Conservation (phyloP, 2,329 filamentous ascomycete genomes). For the Colletotrichum tropicicola region DNA sequence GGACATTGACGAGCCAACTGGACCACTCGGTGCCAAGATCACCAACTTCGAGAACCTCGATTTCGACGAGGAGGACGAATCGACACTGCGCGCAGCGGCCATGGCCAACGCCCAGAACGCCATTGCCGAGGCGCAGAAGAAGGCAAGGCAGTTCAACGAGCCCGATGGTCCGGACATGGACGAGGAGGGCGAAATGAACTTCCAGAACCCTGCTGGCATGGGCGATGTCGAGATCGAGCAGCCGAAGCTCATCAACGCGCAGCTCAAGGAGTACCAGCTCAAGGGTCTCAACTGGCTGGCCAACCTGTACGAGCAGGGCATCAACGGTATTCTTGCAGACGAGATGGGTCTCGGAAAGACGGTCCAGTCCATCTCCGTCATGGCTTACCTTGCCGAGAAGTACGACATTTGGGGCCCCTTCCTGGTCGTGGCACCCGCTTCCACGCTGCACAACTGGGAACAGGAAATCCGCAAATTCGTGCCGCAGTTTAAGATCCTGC, state of each 20-base stretch:
- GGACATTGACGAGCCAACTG: constrained; percentile 62
- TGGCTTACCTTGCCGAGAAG: constrained; percentile 97
- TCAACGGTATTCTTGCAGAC: constrained; percentile 98
- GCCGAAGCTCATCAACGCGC: constrained; percentile 90
- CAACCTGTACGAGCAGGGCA: constrained; percentile 98
- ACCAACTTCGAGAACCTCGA: constrained; percentile 95
- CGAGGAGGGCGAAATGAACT: constrained; percentile 98
- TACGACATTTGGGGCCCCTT: constrained; percentile 99
- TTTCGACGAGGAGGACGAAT: constrained; percentile 95
- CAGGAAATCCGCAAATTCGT: constrained; percentile 97
- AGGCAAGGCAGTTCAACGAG: constrained; percentile 90
- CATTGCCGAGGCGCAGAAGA: constrained; percentile 92
- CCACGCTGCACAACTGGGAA: constrained; percentile 98
- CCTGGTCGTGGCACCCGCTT: constrained; percentile 94
- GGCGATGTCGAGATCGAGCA: constrained; percentile 95
- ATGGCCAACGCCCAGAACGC: constrained; percentile 97
- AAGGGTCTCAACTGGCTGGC: constrained; percentile 99
- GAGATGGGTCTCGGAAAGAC: constrained; percentile 99
- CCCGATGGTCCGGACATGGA: constrained; percentile 73
- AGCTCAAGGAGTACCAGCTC: constrained; percentile 98
- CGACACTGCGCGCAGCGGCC: constrained; percentile 80
- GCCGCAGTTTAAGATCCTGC: constrained; percentile 91
- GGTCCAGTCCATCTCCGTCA: constrained; percentile 98
- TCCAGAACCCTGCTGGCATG: constrained; percentile 96
- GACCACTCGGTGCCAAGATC: constrained; percentile 72